phyloP scores from a whole-genome alignment of 495 filamentous ascomycete genomes.

The Penicillium canescens region DNA sequence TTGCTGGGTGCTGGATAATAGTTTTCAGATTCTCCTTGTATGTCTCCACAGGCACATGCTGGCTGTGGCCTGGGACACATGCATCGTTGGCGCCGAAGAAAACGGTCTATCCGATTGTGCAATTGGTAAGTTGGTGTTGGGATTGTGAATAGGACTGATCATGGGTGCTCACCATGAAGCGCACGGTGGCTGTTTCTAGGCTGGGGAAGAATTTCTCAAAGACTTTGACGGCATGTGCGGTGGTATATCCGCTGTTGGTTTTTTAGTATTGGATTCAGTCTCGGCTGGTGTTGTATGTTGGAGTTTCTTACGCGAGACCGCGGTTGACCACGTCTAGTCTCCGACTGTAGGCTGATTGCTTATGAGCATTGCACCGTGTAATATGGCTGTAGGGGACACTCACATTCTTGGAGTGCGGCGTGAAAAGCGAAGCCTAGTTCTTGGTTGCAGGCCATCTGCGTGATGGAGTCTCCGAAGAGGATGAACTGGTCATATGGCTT shows the following conservation, averaged over 20 bases:
- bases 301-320: constrained; percentile 55
- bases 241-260: constrained; percentile 63
- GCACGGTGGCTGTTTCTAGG: constrained; percentile 56
- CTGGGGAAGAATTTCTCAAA: constrained; percentile 58
- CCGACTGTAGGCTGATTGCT: constrained; percentile 55
- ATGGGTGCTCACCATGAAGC: constrained; percentile 60
- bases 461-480: constrained; percentile 82
- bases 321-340: constrained; percentile 68
- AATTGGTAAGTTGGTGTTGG: constrained; percentile 5
- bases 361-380: neutral
- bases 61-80: constrained; percentile 57
- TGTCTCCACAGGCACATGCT: constrained; percentile 71
- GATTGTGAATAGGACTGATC: neutral
- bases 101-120: constrained; percentile 53
- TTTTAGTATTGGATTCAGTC: neutral
- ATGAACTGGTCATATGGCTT: constrained; percentile 67
- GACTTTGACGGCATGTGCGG: constrained; percentile 59
- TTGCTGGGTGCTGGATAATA: constrained; percentile 68
- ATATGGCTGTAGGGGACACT: constrained; percentile 8
- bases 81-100: constrained; percentile 92
- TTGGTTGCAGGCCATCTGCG: constrained; percentile 59
- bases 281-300: neutral
- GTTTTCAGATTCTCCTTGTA: constrained; percentile 70
- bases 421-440: constrained; percentile 68
- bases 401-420: constrained; percentile 70